Base-by-base conservation (phyloP, 2,329 filamentous ascomycete genomes). In the Acrocalymma vagum region DNA sequence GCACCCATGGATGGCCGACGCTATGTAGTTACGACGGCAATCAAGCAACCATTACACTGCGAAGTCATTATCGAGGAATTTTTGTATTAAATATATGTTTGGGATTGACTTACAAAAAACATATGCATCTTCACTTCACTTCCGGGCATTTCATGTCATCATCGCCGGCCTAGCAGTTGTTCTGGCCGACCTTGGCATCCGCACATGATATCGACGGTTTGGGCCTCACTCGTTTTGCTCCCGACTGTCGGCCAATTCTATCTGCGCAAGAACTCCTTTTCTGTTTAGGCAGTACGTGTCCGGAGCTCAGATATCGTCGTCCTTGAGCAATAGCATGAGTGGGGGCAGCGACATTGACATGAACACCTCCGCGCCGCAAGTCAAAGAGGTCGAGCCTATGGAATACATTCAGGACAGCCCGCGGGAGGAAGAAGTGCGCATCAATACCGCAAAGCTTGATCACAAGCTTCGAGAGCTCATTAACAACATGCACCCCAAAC, bases 1-100 rank as follows among this genome's bases (percentile, higher is more conserved):
- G 29, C 29, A 61, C 39, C 53, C 52, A 38, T 60, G 58, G 55
- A 53, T 52, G 38, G 38, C 39, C 33, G 38, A 45, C 30, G 13
- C 26, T 34, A 45, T 53, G 37, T 48, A 53, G 43, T 50, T 51
- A 20, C 46, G 43, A 53, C 37, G 46, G 27, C 42, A 42, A 53
- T 53, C 42, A 47, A 53, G 45, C 45, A 46, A 52, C 45, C 41
- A 39, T 49, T 46, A 45, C 48, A 45, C 40, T 48, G 44, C 48
- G 27, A 45, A 48, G 44, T 51, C 34, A 48, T 48, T 51, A 39
- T 51, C 31, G 32, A 3, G 31, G 47, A 51, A n/a, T 46, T 20
- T 47, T 45, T 43, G 40, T 43, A 43, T 43, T 18, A 43, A 16
- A 5, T 38, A 18, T 17, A 38, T 30, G 35, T 38, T 38, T 38